Evolutionary conservation across 2,329 filamentous ascomycete genomes (phyloP).

Genomic region (Clarireedia sp.): DNA sequence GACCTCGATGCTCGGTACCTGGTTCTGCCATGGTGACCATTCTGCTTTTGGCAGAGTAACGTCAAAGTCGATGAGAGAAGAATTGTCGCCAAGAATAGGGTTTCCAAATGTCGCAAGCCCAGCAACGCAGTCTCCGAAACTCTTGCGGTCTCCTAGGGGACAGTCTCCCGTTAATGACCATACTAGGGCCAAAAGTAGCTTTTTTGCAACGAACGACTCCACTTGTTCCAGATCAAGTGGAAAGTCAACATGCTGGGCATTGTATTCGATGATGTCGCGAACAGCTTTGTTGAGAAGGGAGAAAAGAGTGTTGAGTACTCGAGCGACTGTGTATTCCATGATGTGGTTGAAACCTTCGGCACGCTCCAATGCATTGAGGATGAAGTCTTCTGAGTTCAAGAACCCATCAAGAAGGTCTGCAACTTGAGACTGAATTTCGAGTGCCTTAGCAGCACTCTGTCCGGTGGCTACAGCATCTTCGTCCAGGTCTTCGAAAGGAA

Average conservation of each 20-base stretch:
- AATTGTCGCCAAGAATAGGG: slow-evolving; percentile 67
- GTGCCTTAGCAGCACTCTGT: slow-evolving; percentile 67
- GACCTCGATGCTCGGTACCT: slow-evolving; percentile 90
- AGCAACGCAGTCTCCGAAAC: slow-evolving; percentile 78
- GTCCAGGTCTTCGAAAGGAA: slow-evolving; percentile 89
- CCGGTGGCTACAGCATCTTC: slow-evolving; percentile 77
- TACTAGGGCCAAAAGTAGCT: slow-evolving; percentile 81
- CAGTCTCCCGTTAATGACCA: slow-evolving; percentile 97
- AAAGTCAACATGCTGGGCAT: slow-evolving; percentile 88
- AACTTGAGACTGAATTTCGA: slow-evolving; percentile 70
- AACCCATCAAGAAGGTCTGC: slow-evolving; percentile 72
- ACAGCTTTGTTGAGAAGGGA: slow-evolving; percentile 92
- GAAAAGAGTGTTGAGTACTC: slow-evolving; percentile 87
- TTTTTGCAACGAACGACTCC: slow-evolving; percentile 86
- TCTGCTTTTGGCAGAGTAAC: slow-evolving; percentile 78
- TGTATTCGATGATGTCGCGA: slow-evolving; percentile 90
- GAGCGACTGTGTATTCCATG: slow-evolving; percentile 93
- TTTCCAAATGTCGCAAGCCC: slow-evolving; percentile 79
- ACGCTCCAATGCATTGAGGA: slow-evolving; percentile 66
- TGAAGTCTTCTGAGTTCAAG: slow-evolving; percentile 71
- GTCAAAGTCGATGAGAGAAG: slow-evolving; percentile 93
- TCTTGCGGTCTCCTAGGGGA: slow-evolving; percentile 76
- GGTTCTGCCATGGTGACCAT: slow-evolving; percentile 89
- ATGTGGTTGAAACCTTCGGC: slow-evolving; percentile 83
- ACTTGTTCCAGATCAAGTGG: slow-evolving; percentile 84